These are phyloP conservation scores for Pseudofabraea citricarpa DNA, from an alignment of 2,329 filamentous ascomycete genomes.

Conservation along the genomic window DNA sequence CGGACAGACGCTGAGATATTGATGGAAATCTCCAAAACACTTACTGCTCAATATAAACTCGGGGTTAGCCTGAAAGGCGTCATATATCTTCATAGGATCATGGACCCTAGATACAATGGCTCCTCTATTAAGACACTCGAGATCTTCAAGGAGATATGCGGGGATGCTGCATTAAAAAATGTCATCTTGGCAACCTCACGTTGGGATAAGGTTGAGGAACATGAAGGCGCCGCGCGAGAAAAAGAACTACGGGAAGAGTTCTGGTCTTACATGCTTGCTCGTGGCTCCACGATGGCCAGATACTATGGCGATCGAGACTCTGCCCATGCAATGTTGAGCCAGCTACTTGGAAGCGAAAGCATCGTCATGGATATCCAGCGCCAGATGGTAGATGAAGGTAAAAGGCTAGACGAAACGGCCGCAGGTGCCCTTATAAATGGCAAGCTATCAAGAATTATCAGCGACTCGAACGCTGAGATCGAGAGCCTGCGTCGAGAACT, in stretches of 20 bases:
- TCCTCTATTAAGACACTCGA: conserved; percentile 35
- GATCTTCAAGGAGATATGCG: conserved; percentile 41
- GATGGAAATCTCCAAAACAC: conserved; percentile 29
- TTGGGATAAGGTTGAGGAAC: conserved; percentile 30
- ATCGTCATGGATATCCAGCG: conserved; percentile 6
- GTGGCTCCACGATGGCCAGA: conserved; percentile 1
- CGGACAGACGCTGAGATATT: conserved; percentile 35
- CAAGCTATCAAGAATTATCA: background rate
- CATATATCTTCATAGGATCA: conserved; percentile 42
- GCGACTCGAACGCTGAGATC: background rate
- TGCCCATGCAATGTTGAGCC: background rate
- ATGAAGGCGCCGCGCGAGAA: conserved; percentile 22
- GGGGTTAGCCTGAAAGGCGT: conserved; percentile 31
- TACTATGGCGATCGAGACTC: conserved; percentile 1
- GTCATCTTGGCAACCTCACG: conserved; percentile 38
- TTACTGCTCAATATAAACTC: conserved; percentile 23
- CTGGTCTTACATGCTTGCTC: conserved; percentile 7
- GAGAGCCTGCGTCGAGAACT: background rate
- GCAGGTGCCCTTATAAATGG: background rate
- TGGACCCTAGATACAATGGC: conserved; percentile 33
- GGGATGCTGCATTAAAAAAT: conserved; percentile 33
- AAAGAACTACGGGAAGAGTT: conserved; percentile 17
- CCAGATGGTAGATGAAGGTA: conserved; percentile 4
- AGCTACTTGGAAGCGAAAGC: background rate
- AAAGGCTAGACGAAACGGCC: conserved; percentile 2